phyloP scores from a whole-genome alignment of 2,329 filamentous ascomycete species.

The Boeremia lycopersici region DNA sequence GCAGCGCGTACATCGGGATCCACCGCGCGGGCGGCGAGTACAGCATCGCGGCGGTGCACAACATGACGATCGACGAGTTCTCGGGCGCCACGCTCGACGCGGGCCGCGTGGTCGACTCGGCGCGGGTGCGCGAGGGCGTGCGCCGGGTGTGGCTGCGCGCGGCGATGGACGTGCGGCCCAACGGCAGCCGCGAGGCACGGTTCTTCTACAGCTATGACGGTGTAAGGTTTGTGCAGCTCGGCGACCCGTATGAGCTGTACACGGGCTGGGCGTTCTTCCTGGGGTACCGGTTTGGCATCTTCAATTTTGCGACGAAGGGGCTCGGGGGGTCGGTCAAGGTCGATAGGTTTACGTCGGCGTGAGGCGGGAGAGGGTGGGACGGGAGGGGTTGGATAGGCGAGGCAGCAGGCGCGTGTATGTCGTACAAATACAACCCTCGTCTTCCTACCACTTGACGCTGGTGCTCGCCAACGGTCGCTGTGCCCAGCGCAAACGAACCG shows the following conservation, averaged over 20 bases:
- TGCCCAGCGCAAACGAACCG: too few relatives aligned
- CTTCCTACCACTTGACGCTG: too few relatives aligned
- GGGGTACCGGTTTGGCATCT: constrained; percentile 39
- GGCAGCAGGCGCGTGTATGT: too few relatives aligned
- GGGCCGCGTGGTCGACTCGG: constrained; percentile 9
- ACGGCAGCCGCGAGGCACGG: constrained; percentile 21
- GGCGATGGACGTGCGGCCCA: constrained; percentile 30
- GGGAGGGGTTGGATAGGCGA: too few relatives aligned
- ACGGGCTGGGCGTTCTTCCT: constrained; percentile 34
- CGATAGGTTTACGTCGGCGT: not conserved
- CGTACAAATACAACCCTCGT: too few relatives aligned
- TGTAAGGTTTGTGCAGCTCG: constrained; percentile 26
- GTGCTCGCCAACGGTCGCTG: too few relatives aligned
- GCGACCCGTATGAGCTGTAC: constrained; percentile 25
- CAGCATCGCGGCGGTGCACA: constrained; percentile 27
- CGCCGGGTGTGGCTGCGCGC: constrained; percentile 31
- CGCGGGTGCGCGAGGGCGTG: constrained; percentile 9
- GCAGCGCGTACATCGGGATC: constrained; percentile 57
- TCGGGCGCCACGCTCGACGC: constrained; percentile 22
- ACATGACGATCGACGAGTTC: constrained; percentile 44
- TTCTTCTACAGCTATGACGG: constrained; percentile 30
- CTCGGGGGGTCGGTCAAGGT: constrained; percentile 9
- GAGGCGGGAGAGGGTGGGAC: too few relatives aligned
- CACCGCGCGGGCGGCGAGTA: constrained; percentile 43
- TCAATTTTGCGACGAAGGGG: constrained; percentile 36